Percentiles rank a stretch among this genome's conserved stretches.
Evolutionary conservation across 306 rosid genomes (phyloP).

Genomic region (Gastrolobium bilobum): DNA sequence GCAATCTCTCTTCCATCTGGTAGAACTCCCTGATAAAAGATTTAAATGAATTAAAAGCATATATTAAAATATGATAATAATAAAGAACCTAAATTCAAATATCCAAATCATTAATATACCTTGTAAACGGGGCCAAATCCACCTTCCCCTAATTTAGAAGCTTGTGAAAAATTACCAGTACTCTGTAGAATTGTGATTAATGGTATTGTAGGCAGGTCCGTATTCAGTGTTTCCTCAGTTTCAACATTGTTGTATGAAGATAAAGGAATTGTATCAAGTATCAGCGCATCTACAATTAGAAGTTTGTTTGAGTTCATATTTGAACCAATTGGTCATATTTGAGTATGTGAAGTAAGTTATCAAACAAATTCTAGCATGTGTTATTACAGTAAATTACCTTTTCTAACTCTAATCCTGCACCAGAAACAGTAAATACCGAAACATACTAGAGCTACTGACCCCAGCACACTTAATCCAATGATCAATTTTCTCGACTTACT

Average conservation of each 20-base stretch:
- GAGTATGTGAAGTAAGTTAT: not conserved
- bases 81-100: not conserved
- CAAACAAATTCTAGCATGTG: not conserved
- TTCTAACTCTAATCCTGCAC: not conserved
- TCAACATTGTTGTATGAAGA: not conserved
- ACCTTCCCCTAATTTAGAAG: constrained; percentile 60
- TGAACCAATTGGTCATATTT: not conserved
- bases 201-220: constrained; percentile 35
- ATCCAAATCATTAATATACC: constrained; percentile 46
- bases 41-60: not conserved
- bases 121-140: constrained; percentile 67
- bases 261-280: not conserved
- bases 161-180: constrained; percentile 43
- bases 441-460: constrained; percentile 15
- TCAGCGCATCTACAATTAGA: not conserved
- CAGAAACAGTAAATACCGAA: constrained; percentile 6
- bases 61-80: not conserved
- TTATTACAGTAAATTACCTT: not conserved
- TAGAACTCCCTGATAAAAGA: constrained; percentile 55
- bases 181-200: not conserved
- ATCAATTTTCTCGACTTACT: constrained; percentile 9
- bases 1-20: constrained; percentile 60
- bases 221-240: constrained; percentile 22
- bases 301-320: not conserved
- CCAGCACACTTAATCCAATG: constrained; percentile 30